These are phyloP conservation scores for Fremontodendron californicum DNA, from an alignment of 345 rosid genomes.

Conservation along the genomic window DNA sequence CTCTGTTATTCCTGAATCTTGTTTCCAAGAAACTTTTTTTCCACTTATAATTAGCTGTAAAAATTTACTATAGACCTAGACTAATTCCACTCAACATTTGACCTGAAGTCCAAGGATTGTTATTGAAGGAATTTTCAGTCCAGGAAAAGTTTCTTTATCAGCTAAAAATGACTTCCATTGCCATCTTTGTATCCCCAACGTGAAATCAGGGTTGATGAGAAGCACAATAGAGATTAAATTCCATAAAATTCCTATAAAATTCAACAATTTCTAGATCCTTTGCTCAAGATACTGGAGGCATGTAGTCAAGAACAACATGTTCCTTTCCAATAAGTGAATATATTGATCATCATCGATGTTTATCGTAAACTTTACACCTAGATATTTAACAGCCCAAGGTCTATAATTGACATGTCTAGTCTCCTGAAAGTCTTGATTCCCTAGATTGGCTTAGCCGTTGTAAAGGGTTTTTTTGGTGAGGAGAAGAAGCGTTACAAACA, in stretches of 20 bases:
- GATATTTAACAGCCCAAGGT: not conserved
- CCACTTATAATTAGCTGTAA: not conserved
- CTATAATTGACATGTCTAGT: slow-evolving; percentile 16
- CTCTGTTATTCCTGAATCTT: not conserved
- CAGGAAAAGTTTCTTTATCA: not conserved
- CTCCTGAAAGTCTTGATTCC: slow-evolving; percentile 25
- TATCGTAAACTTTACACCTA: too few relatives aligned
- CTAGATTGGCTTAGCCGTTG: slow-evolving; percentile 4
- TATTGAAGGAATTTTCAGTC: not conserved
- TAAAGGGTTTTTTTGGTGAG: slow-evolving; percentile 16
- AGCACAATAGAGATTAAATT: not conserved
- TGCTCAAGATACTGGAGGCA: not conserved
- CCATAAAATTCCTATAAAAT: not conserved
- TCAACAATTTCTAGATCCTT: not conserved
- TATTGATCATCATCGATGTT: too few relatives aligned
- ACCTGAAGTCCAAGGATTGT: not conserved
- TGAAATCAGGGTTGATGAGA: not conserved
- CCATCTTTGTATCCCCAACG: not conserved
- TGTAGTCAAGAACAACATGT: not conserved
- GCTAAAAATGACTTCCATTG: not conserved
- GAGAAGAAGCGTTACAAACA: slow-evolving; percentile 7
- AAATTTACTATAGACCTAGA: not conserved
- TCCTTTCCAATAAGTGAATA: too few relatives aligned
- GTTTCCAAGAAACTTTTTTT: not conserved
- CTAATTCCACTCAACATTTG: not conserved